Conservation (phyloP, 768 basidiomycete genomes). For the Podaxis pistillaris region DNA sequence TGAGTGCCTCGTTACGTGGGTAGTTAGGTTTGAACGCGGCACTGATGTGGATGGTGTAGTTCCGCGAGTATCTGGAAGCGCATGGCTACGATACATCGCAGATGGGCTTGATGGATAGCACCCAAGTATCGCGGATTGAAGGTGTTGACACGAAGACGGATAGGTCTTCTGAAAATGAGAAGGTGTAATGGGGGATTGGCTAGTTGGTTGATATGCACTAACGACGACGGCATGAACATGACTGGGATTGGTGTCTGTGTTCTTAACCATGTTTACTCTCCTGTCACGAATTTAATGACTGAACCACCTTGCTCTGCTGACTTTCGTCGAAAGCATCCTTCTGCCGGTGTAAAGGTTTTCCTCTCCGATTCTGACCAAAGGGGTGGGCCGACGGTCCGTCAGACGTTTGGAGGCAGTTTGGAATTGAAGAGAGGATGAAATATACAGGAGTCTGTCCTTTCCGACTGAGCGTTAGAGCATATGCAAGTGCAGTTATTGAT, state of each 20-base stretch:
- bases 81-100: conserved; percentile 76
- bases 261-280: background rate
- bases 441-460: too few relatives aligned
- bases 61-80: conserved; percentile 78
- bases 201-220: background rate
- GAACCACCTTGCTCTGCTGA: background rate
- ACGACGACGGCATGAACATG: background rate
- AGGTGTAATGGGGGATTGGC: conserved; percentile 12
- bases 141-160: conserved; percentile 22
- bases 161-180: conserved; percentile 4
- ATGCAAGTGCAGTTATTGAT: too few relatives aligned
- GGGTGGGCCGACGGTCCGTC: too few relatives aligned
- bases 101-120: conserved; percentile 56
- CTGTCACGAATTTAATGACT: background rate
- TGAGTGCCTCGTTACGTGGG: conserved; percentile 28
- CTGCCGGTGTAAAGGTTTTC: background rate
- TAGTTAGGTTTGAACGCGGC: background rate
- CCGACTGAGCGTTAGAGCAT: too few relatives aligned
- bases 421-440: too few relatives aligned
- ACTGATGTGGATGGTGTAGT: conserved; percentile 36
- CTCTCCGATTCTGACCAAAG: too few relatives aligned
- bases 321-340: background rate
- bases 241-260: background rate
- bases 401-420: too few relatives aligned
- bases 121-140: conserved; percentile 23